phyloP scores from a whole-genome alignment of 441 rosid genomes.

The Geranium incanum region DNA sequence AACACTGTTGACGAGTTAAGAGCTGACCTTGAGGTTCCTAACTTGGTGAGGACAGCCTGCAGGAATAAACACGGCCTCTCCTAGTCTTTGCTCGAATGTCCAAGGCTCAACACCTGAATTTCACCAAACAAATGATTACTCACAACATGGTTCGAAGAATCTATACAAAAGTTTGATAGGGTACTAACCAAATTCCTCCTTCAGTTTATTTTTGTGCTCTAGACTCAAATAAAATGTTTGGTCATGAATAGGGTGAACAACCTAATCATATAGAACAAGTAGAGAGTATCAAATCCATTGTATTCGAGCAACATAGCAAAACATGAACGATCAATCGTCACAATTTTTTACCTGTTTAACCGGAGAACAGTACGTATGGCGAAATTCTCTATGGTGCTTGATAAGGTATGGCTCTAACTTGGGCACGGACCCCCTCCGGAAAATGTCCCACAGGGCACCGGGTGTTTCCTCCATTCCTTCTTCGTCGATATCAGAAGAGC shows the following conservation, averaged over 20 bases:
- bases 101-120: conserved; percentile 72
- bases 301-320: background rate
- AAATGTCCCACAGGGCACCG: conserved; percentile 92
- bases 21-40: conserved; percentile 62
- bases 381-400: conserved; percentile 59
- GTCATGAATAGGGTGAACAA: conserved; percentile 79
- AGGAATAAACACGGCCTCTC: conserved; percentile 89
- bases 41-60: conserved; percentile 98
- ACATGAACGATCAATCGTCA: background rate
- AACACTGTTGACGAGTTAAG: background rate
- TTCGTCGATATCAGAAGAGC: conserved; percentile 13
- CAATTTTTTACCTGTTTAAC: conserved; percentile 42
- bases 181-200: conserved; percentile 65
- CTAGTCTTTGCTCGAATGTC: conserved; percentile 74
- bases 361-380: conserved; percentile 67
- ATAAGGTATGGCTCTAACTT: conserved; percentile 61
- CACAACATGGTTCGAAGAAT: background rate
- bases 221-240: conserved; percentile 59
- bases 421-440: conserved; percentile 79
- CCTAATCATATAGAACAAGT: conserved; percentile 28
- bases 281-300: background rate
- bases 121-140: background rate
- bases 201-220: conserved; percentile 71
- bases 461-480: conserved; percentile 14
- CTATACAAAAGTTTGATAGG: background rate